phyloP scores from a whole-genome alignment of 192 early-diverging fungal species.

The Tieghemiomyces parasiticus region DNA sequence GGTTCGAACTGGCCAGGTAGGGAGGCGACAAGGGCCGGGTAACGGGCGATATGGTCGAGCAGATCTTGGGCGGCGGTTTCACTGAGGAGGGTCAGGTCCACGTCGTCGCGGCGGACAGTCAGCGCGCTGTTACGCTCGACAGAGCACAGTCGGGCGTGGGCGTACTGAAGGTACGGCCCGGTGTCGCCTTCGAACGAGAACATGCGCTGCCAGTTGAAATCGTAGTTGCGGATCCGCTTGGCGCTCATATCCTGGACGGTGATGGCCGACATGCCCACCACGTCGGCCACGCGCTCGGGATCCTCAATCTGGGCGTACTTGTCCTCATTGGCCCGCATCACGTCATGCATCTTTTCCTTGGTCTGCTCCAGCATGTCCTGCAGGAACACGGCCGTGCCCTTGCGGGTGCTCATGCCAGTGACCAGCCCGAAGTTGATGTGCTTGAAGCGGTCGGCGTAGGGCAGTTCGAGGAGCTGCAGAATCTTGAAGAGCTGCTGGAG shows the following conservation, averaged over 20 bases:
- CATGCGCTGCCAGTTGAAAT: conserved; percentile 83
- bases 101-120: conserved; percentile 40
- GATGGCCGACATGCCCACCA: conserved; percentile 85
- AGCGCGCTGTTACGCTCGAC: conserved; percentile 70
- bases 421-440: conserved; percentile 96
- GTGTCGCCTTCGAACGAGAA: conserved; percentile 95
- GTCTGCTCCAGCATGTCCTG: conserved; percentile 84
- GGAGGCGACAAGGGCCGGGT: conserved; percentile 46
- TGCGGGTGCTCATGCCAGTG: conserved; percentile 89
- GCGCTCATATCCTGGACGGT: conserved; percentile 85
- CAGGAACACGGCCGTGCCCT: conserved; percentile 88
- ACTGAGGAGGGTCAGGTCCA: conserved; percentile 48
- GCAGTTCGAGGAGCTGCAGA: conserved; percentile 61
- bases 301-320: conserved; percentile 77
- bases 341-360: conserved; percentile 76
- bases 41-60: conserved; percentile 61
- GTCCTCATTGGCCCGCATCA: conserved; percentile 76
- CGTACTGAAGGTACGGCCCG: conserved; percentile 97
- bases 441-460: conserved; percentile 66
- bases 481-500: conserved; percentile 92
- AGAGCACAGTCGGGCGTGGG: conserved; percentile 93
- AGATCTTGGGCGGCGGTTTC: conserved; percentile 57
- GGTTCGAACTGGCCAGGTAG: conserved; percentile 48
- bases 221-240: conserved; percentile 87
- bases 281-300: conserved; percentile 65